Base-by-base conservation (phyloP, 257 asterid species). In the Avicennia marina region DNA sequence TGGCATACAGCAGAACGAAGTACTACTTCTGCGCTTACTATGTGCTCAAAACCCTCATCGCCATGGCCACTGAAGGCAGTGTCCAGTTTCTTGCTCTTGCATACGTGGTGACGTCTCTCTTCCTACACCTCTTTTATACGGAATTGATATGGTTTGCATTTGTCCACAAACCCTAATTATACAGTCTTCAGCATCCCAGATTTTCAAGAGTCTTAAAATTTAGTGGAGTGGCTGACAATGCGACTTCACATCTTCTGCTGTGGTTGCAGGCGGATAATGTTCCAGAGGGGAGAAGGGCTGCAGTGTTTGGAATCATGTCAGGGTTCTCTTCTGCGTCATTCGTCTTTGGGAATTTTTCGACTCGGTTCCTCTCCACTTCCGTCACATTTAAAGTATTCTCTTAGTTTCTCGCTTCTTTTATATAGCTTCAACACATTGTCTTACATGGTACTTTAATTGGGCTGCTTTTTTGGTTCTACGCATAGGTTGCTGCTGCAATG, bases 11-110 rank as follows among this genome's bases (percentile, higher is more conserved):
- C 78, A 85, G 95, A 78, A 77, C 78, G 26, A 79, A 44, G 53
- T 68, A 67, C 50, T 85, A 62, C 74, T 87, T 75, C 76, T 90
- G 85, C 19, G 85, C 82, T 41, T 90, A 85, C 62, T 90, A 62
- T 22, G 80, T 70, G 53, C 79, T 87, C 56, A 83, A 68, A 48
- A 82, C 94, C 16, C 58, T 90, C 36, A 79, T 77, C 56, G 58
- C 87, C 59, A 90, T 90, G 95, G 73, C 72, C 31, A 72, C 81
- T 41, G 95, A 81, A 58, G 98, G 96, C 58, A 90, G 95, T 15
- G 87, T 83, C 20, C 90, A 81, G 53, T 82, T 76, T 65, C 84
- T 90, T 56, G 88, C 98, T 66, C 87, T 90, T 45, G 95, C 98
- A 6, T 90, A 85, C 46, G 96, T 85, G 89, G 98, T 90, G 74